Evolutionary conservation across 345 rosid species (phyloP), one percentile per base, ranked within the genome.

Genomic region (Hypericum androsaemum): DNA sequence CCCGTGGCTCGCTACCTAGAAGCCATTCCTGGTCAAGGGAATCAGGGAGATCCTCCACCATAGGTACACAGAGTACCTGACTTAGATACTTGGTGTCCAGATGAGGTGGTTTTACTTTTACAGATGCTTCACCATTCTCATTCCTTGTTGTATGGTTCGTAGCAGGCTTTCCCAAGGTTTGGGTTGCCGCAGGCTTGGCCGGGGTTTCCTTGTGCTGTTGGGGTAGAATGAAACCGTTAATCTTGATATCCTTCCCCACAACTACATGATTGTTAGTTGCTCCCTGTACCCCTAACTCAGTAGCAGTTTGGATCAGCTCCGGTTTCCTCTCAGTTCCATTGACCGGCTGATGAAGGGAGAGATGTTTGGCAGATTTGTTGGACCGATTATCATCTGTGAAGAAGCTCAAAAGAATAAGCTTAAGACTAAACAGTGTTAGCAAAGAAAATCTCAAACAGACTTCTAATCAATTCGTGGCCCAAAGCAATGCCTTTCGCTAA

Each of bases 21-120:
- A 88, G 73, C 96, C 96, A 88, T 15, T 73, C 77, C 43, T 78
- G 82, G 46, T 74, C 82, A 68, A 63, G 74, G 56, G 60, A 62
- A 64, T 74, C 74, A n/a, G 61, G 50, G 65, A 58, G 41, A 35
- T 73, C 83, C 60, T 88, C 82, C 70, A 70, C 65, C 53, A 67
- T 64, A 22, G 96, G 88, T 55, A 88, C 66, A 39, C 65, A 47
- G 35, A 88, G 71, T 48, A 88, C 58, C 70, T 67, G 64, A 69
- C 63, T 65, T 49, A 82, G 71, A 68, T 73, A 74, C 65, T 88
- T 82, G 10, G 58, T 61, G 67, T 87, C 94, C 0, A 87, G 82
- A 71, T 87, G 96, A 35, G 83, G 92, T 39, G 73, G 83, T 62
- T 71, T 80, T 35, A 13, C 50, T 62, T 71, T 80, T 35, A 13